Percentiles rank a stretch among this genome's conserved stretches.
phyloP scores from a whole-genome alignment of 306 rosid genomes.

The Castanopsis chinensis region DNA sequence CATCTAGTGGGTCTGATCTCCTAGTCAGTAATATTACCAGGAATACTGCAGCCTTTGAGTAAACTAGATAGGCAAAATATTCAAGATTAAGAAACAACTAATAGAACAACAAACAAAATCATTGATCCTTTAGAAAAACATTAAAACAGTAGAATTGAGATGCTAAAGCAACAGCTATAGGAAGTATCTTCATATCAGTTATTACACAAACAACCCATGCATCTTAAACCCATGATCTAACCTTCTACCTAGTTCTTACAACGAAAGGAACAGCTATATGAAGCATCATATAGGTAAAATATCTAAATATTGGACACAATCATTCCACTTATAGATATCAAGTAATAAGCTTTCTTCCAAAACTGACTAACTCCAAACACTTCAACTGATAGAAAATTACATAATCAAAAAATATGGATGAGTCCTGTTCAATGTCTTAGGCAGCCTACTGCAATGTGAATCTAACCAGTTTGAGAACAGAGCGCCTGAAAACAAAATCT shows the following conservation, averaged over 20 bases:
- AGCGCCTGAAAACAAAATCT: neutral
- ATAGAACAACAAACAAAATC: neutral
- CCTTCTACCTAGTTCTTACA: too few relatives aligned
- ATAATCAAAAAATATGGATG: neutral
- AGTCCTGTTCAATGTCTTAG: neutral
- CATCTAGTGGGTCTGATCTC: slow-evolving; percentile 47
- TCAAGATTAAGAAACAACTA: neutral
- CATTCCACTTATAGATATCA: neutral
- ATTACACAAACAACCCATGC: too few relatives aligned
- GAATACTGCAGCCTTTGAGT: slow-evolving; percentile 89
- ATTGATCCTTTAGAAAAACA: neutral
- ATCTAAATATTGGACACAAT: neutral
- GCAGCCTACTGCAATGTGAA: neutral
- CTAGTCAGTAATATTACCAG: slow-evolving; percentile 79
- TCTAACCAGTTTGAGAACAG: neutral
- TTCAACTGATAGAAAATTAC: neutral
- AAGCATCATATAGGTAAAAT: neutral
- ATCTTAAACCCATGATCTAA: too few relatives aligned
- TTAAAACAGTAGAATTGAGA: neutral
- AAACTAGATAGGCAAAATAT: slow-evolving; percentile 44
- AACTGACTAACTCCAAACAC: neutral
- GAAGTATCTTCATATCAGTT: neutral
- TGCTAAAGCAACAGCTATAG: neutral
- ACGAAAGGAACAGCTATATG: neutral
- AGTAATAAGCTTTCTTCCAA: neutral